Evolutionary conservation across 2,329 filamentous ascomycete species (phyloP).

Genomic region (Talaromyces marneffei): DNA sequence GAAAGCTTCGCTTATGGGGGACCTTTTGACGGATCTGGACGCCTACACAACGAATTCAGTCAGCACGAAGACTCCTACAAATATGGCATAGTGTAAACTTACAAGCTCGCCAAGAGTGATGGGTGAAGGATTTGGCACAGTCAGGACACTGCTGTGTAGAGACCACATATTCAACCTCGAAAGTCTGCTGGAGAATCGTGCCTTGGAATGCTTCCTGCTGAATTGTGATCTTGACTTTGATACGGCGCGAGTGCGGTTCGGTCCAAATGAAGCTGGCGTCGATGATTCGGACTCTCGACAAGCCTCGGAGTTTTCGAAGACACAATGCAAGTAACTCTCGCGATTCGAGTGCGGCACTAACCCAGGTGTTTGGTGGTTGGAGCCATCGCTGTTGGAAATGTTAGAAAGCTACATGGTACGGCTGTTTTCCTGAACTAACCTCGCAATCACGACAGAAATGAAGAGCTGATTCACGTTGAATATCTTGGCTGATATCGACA

Average conservation of each 20-base stretch:
- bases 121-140: slow-evolving; percentile 91
- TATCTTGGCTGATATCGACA: slow-evolving; percentile 84
- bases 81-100: neutral
- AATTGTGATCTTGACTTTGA: slow-evolving; percentile 93
- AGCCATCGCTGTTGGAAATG: slow-evolving; percentile 61
- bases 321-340: slow-evolving; percentile 89
- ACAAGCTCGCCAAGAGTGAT: slow-evolving; percentile 82
- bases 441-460: slow-evolving; percentile 95
- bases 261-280: slow-evolving; percentile 98
- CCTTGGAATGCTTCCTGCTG: slow-evolving; percentile 65
- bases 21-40: slow-evolving; percentile 98
- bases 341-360: slow-evolving; percentile 77
- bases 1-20: slow-evolving; percentile 81
- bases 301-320: slow-evolving; percentile 75
- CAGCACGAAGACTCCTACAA: neutral
- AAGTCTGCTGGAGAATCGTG: slow-evolving; percentile 79
- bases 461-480: slow-evolving; percentile 82
- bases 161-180: slow-evolving; percentile 89
- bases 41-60: slow-evolving; percentile 22
- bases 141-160: slow-evolving; percentile 92
- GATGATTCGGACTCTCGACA: slow-evolving; percentile 87
- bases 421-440: neutral
- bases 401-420: neutral
- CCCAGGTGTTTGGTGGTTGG: slow-evolving; percentile 78
- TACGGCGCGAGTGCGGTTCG: slow-evolving; percentile 85